Base-by-base conservation (phyloP, 108 stramenopile species). In the Fragilaria crotonensis region DNA sequence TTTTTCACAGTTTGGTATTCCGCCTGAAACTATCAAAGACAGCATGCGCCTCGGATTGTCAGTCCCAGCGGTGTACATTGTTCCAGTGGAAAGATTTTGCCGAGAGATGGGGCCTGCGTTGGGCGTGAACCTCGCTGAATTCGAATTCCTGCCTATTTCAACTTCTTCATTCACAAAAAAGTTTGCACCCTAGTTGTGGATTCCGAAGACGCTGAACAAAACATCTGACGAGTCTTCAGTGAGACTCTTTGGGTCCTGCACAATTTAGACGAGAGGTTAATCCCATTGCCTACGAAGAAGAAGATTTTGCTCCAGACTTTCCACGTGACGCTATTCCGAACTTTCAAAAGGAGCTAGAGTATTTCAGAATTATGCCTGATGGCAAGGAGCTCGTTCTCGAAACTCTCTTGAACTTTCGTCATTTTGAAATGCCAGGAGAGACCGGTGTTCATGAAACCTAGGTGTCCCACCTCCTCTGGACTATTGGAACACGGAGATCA, bases 11-110 rank as follows among this genome's bases (percentile, higher is more conserved):
- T 92, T 89, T 59, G 94, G 94, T 30, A 93, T 97, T 23, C 96
- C 96, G 49, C 96, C 96, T 1, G 96, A 97, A 66, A 97, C 94
- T 21, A 95, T 97, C 79, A 97, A 97, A 64, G 96, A 97, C 66
- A 85, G 81, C 49, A 92, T 97, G 92, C 65, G 64, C 14, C 56
- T 95, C 21, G 96, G 94, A 20, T 67, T 95, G 5, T 61, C 68
- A 1, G 84, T 93, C 9, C 96, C 96, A 11, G 62, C 73, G 25
- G 77, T 93, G 11, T 97, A 92, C 74, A 87, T 97, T 56, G 84
- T 97, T 11, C 96, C 96, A 20, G 83, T 83, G 2, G 92, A 97
- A 46, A 70, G 92, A 27, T 97, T 97, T 60, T 88, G 89, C 51
- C 56, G 92, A 17, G 89, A 92, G 52, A 81, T 93, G 83, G 92